Evolutionary conservation across 768 basidiomycete genomes (phyloP).

Genomic region (Mycena amicta): DNA sequence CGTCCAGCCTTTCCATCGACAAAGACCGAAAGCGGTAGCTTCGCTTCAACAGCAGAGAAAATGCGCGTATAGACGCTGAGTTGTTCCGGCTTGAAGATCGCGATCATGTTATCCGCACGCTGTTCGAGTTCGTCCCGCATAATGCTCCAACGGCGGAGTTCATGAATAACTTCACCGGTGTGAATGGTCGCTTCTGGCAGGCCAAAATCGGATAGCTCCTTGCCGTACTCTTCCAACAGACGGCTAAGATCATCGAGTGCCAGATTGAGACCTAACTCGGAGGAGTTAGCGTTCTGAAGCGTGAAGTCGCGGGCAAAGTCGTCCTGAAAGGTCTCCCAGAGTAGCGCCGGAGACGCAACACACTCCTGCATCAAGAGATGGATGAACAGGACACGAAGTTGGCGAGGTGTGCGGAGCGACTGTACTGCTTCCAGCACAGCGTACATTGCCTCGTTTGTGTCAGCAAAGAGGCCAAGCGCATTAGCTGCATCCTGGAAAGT

Average conservation of each 20-base stretch:
- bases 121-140: conserved; percentile 1
- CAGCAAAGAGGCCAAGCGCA: not conserved
- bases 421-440: conserved; percentile 39
- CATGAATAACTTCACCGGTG: conserved; percentile 6
- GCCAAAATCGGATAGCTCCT: conserved; percentile 28
- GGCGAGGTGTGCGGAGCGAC: conserved; percentile 32
- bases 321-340: conserved; percentile 6
- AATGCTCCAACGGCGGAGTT: conserved; percentile 29
- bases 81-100: conserved; percentile 18
- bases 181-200: conserved; percentile 28
- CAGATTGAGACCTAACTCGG: conserved; percentile 22
- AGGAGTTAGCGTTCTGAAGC: conserved; percentile 12
- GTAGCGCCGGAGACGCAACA: not conserved
- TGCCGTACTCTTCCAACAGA: no score
- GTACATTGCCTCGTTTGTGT: conserved; percentile 7
- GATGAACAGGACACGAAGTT: conserved; percentile 41
- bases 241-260: no score
- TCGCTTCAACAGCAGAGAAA: not conserved
- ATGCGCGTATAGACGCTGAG: conserved; percentile 4
- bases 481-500: not conserved
- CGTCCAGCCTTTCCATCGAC: conserved; percentile 43
- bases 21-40: conserved; percentile 28
- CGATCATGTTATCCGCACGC: conserved; percentile 4
- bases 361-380: conserved; percentile 39
- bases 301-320: conserved; percentile 13